Evolutionary conservation across 768 basidiomycete genomes (phyloP), one percentile per base, ranked within the genome.

Genomic region (Harrya chromipes): DNA sequence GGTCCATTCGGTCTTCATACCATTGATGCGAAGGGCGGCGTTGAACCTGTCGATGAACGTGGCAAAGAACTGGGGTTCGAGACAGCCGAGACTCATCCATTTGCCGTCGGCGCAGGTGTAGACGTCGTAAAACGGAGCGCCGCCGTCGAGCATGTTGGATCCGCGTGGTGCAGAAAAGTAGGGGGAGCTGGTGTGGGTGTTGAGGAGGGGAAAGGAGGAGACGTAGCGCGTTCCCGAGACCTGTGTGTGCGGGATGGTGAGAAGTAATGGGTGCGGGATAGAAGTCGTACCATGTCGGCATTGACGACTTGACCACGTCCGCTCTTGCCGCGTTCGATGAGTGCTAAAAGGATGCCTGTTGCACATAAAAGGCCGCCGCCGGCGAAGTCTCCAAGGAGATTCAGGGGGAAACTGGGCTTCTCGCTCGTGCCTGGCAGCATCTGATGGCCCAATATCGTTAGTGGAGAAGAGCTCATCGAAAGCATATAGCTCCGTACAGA

Each of bases 341-440:
- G 70, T 1, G 90, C 90, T 7, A 90, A 73, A 11, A 93, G 74
- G 44, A 91, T 82, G 6, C 89, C 87, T 21, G 81, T 64, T 0
- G 78, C 86, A 53, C 85, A 89, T 53, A 81, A 76, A 24, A 89
- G 64, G 7, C 89, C 88, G 5, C 90, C 90, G 3, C 88, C 90
- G 1, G 85, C 90, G 65, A 92, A 91, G 60, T 91, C 90, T 11
- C 83, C 88, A 6, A 92, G 73, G 13, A 91, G 61, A 58, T 93
- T 92, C 36, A 87, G 65, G 8, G 90, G 90, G 49, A 85, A 86
- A 31, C 66, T 69, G 0, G 90, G 90, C 55, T 83, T 85, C 11
- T 78, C 79, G 19, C 61, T 59, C 1, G 73, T 70, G 8, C 87
- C 85, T 35, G 88, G 86, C 11, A 89, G 72, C 75, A 89, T 81